phyloP scores from a whole-genome alignment of 106 monocot genomes.

The Triglochin maritima region DNA sequence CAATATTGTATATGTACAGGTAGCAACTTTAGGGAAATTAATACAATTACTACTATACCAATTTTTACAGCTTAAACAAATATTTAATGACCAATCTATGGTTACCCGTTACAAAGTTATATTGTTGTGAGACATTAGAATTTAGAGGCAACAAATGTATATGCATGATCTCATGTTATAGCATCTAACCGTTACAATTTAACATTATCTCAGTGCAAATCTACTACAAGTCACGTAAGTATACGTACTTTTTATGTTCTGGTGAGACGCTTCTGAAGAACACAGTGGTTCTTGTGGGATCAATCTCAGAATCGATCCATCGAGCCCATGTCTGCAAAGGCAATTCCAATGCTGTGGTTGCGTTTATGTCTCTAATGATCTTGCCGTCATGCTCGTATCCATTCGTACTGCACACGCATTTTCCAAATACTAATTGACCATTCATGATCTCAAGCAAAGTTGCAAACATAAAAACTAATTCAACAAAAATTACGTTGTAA shows the following conservation, averaged over 20 bases:
- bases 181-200: too few species aligned
- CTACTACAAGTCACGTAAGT: too few species aligned
- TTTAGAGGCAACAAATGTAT: too few species aligned
- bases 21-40: too few species aligned
- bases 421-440: not conserved
- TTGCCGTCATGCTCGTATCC: not conserved
- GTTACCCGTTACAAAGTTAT: not conserved
- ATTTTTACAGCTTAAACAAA: not conserved
- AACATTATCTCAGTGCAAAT: too few species aligned
- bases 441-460: not conserved
- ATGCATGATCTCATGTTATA: too few species aligned
- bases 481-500: not conserved
- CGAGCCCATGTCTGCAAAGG: constrained; percentile 8
- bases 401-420: constrained; percentile 2
- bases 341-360: not conserved
- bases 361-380: constrained; percentile 1
- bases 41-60: too few species aligned
- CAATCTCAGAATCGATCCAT: constrained; percentile 1
- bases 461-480: not conserved
- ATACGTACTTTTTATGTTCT: constrained; percentile 32
- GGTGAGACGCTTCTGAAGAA: constrained; percentile 13
- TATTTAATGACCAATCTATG: not conserved
- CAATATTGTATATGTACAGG: too few species aligned
- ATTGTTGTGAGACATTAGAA: not conserved
- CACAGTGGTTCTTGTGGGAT: not conserved